Percentiles rank a stretch among this genome's conserved stretches.
These are phyloP conservation scores for sorghum (Sorghum bicolor) DNA, from an alignment of 176 grass and related monocot species.

Conservation along the genomic window Sorghum_bicolor_NCBIv3 NC_012871.2:63499001-63499500, in stretches of 20 bases:
- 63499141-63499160: slow-evolving; percentile 20
- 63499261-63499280: slow-evolving; percentile 23
- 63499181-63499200: slow-evolving; percentile 82
- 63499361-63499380: neutral
- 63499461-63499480: neutral
- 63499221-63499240: slow-evolving; percentile 15
- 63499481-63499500: neutral
- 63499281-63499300: neutral
- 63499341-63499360: slow-evolving; percentile 10
- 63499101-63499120: slow-evolving; percentile 48
- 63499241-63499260: neutral
- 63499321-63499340: neutral
- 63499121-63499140: slow-evolving; percentile 50
- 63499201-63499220: slow-evolving; percentile 68
- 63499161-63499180: slow-evolving; percentile 46
- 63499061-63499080: slow-evolving; percentile 62
- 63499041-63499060: slow-evolving; percentile 58
- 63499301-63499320: neutral
- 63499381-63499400: neutral
- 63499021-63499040: slow-evolving; percentile 52
- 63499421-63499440: slow-evolving; percentile 27
- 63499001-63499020: slow-evolving; percentile 58
- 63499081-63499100: slow-evolving; percentile 48
- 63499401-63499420: slow-evolving; percentile 13
- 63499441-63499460: slow-evolving; percentile 19